Evolutionary conservation across 148 eudicot species (phyloP).

Genomic region (Vaccinium myrtillus): DNA sequence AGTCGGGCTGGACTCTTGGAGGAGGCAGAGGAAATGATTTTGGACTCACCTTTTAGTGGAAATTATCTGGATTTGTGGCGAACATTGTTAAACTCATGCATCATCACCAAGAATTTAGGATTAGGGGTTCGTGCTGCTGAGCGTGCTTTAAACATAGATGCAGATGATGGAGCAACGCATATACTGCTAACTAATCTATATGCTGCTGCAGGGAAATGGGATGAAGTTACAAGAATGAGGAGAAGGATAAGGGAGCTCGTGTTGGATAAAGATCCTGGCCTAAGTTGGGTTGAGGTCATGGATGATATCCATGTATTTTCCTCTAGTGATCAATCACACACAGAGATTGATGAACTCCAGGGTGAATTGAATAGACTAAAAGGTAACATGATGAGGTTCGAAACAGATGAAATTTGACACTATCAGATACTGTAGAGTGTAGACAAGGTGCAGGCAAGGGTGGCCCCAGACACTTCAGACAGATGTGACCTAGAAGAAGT

Average conservation of each 20-base stretch:
- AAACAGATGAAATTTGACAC: slow-evolving; percentile 27
- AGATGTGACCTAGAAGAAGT: background rate
- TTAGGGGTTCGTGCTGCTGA: slow-evolving; percentile 59
- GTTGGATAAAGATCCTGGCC: slow-evolving; percentile 68
- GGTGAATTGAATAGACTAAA: slow-evolving; percentile 36
- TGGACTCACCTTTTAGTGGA: slow-evolving; percentile 43
- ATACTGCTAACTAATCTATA: slow-evolving; percentile 63
- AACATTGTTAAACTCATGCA: slow-evolving; percentile 63
- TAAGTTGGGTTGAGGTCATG: slow-evolving; percentile 71
- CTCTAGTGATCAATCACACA: slow-evolving; percentile 64
- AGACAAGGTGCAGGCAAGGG: background rate
- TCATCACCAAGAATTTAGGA: slow-evolving; percentile 40
- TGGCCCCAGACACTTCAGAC: background rate
- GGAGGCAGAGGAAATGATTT: slow-evolving; percentile 60
- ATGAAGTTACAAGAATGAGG: slow-evolving; percentile 58
- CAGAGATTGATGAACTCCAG: slow-evolving; percentile 44
- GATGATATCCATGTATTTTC: slow-evolving; percentile 51
- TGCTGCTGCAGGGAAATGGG: slow-evolving; percentile 72
- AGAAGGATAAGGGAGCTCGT: slow-evolving; percentile 42
- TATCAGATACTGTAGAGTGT: background rate
- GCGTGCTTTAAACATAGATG: slow-evolving; percentile 40
- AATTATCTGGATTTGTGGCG: slow-evolving; percentile 62
- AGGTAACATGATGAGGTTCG: slow-evolving; percentile 33
- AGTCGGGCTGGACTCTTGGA: slow-evolving; percentile 73
- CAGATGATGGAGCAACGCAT: slow-evolving; percentile 57